Evolutionary conservation across 2,329 filamentous ascomycete genomes (phyloP), one percentile per base, ranked within the genome.

Genomic region (Cordyceps cateniannulata): DNA sequence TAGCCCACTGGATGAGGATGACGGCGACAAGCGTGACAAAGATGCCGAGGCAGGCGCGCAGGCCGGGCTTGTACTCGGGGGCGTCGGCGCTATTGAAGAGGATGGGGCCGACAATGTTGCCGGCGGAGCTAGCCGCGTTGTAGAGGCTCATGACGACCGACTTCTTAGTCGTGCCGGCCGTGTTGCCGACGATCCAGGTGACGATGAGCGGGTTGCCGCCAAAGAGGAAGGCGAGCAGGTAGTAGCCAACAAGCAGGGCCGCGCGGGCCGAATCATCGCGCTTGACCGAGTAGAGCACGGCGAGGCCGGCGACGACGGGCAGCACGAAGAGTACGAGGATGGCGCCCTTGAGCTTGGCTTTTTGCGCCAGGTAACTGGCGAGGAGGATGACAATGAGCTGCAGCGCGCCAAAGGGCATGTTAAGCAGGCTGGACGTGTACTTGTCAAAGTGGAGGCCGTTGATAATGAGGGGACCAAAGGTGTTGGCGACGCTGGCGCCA

Each of bases 141-240:
- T 83, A 89, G 0, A 87, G 72, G 0, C 81, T 83, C 79, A 88
- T 85, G 44, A 85, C 79, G 53, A 83, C 77, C 0, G 84, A 85
- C 67, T 86, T 87, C 72, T 90, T 89, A 3, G 86, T 88, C 18
- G 81, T 83, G 7, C 87, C 87, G 0, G 79, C 87, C 0, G 85
- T 88, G 69, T 90, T 90, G 8, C 81, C 84, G 6, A 89, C 79
- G 61, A 89, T 85, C 87, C 87, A 90, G 0, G 83, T 80, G 0
- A 89, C 82, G 27, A 88, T 81, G 10, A 90, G 74, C 0, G 86
- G 86, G 65, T 87, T 88, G 1, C 81, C 83, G 1, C 84, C 85
- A 63, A 85, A 89, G 9, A 89, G 73, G 69, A 88, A 89, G 0
- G 85, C 82, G 0, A 88, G 77, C 2, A 89, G 75, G 65, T 89